These are phyloP conservation scores for Myochromella boudieri DNA, from an alignment of 768 basidiomycete species.

Conservation along the genomic window DNA sequence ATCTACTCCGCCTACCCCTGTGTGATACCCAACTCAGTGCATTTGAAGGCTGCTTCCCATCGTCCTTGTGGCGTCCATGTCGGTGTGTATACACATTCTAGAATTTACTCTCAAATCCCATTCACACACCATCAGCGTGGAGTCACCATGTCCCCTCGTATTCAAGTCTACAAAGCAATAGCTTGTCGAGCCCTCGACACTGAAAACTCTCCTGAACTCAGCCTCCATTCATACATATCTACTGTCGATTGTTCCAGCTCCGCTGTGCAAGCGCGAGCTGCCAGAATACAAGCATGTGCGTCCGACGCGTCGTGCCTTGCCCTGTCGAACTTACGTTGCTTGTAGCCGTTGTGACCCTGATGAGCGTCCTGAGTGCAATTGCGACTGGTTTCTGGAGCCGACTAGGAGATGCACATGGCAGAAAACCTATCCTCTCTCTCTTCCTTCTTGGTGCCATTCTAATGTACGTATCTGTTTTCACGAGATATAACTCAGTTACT, in stretches of 20 bases:
- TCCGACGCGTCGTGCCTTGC: not conserved
- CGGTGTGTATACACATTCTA: conserved; percentile 44
- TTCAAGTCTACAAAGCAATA: conserved; percentile 78
- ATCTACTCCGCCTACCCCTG: conserved; percentile 12
- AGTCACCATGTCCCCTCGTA: conserved; percentile 75
- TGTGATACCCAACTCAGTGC: not conserved
- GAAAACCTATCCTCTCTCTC: conserved; percentile 70
- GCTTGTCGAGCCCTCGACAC: conserved; percentile 57
- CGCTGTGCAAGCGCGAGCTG: conserved; percentile 66
- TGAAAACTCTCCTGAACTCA: conserved; percentile 18
- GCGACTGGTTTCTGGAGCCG: conserved; percentile 89
- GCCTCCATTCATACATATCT: conserved; percentile 11
- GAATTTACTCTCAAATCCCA: conserved; percentile 1
- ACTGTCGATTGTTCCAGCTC: conserved; percentile 36
- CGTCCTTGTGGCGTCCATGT: conserved; percentile 61
- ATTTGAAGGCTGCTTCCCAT: conserved; percentile 68
- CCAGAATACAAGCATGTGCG: conserved; percentile 66
- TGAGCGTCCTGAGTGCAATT: conserved; percentile 77
- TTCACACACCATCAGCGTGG: conserved; percentile 53
- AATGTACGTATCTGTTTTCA: conserved; percentile 50
- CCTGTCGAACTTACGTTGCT: conserved; percentile 3
- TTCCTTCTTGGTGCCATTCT: conserved; percentile 68
- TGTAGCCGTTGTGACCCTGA: conserved; percentile 66
- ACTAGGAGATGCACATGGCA: conserved; percentile 72
- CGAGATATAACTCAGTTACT: not conserved